Evolutionary conservation across 2,329 filamentous ascomycete species (phyloP), one percentile per base, ranked within the genome.

Genomic region (Akanthomyces dipterigenus): DNA sequence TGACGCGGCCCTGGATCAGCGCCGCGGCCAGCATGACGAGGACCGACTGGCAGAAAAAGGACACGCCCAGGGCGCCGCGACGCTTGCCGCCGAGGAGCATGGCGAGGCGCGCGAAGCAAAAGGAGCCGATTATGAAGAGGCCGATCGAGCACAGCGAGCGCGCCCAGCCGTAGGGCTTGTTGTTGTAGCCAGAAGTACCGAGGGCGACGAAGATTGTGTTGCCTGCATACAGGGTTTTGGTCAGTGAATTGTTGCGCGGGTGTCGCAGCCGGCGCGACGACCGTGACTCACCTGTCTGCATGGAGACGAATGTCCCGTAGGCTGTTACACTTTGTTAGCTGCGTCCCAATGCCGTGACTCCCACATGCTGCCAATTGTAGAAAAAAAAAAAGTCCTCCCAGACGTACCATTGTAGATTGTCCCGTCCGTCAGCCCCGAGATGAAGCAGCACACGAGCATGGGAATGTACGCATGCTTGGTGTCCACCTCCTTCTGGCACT

Each of bases 141-240:
- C 67, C 70, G 64, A 85, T 81, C 58, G 83, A 85, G 63, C 78
- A 72, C 22, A 82, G 73, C 2, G 80, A 68, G 20, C 69, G 66
- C 38, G 80, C 72, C 81, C 79, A 84, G 60, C 79, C 82, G 60
- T 75, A 75, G 3, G 81, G 80, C 62, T 82, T 73, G 62, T 74
- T 74, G 22, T 75, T 69, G 51, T 84, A 81, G 34, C 72, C 71
- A 3, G 82, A 79, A 14, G 82, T 80, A 60, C 83, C 83, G 24
- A 87, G 80, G 20, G 81, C 83, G 43, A 87, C 76, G 72, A 87
- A 86, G 66, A 87, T 80, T 11, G 84, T 87, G 71, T 87, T 87
- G 43, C 84, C 83, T 73, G 45, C 5, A 31, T 73, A 43, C 5
- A 31, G 36, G 16, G 4, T 40, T 26, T 31, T 14, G 24, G 46